phyloP scores from a whole-genome alignment of 371 early-diverging fungal species.

The Lichtheimia corymbifera region DNA sequence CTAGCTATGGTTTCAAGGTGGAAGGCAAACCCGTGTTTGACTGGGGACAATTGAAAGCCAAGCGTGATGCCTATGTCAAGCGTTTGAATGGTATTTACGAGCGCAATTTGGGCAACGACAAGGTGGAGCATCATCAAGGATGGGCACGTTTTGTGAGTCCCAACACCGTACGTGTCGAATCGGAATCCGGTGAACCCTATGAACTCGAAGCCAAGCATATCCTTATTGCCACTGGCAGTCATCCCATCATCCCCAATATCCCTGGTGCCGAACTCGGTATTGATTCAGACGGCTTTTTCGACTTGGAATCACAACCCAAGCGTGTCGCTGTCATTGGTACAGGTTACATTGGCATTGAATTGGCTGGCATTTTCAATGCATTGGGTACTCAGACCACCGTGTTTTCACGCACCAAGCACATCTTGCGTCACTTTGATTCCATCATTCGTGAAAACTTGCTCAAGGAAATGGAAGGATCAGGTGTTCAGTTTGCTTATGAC shows the following conservation, averaged over 20 bases:
- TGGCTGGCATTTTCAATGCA: conserved; percentile 92
- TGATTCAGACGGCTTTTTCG: conserved; percentile 96
- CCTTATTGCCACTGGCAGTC: conserved; percentile 87
- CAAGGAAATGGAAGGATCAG: conserved; percentile 72
- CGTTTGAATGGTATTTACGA: conserved; percentile 97
- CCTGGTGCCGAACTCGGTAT: conserved; percentile 90
- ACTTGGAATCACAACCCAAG: conserved; percentile 88
- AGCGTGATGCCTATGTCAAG: conserved; percentile 94
- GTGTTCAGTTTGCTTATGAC: conserved; percentile 77
- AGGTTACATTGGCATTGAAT: conserved; percentile 95
- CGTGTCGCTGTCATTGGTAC: conserved; percentile 88
- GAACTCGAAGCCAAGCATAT: conserved; percentile 80
- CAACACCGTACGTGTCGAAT: conserved; percentile 75
- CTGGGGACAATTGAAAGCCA: conserved; percentile 78
- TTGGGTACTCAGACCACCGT: conserved; percentile 89
- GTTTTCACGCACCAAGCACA: conserved; percentile 82
- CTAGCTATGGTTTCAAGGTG: conserved; percentile 83
- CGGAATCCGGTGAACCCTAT: conserved; percentile 31
- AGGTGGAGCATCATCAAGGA: conserved; percentile 82
- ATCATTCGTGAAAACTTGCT: conserved; percentile 84
- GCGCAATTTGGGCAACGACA: conserved; percentile 85
- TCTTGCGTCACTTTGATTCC: conserved; percentile 91
- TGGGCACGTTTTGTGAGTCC: conserved; percentile 80
- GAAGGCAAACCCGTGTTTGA: conserved; percentile 53
- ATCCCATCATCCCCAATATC: conserved; percentile 70